Evolutionary conservation across 768 basidiomycete species (phyloP), one percentile per base, ranked within the genome.

Genomic region (Tylopilus cervinicoccineus): DNA sequence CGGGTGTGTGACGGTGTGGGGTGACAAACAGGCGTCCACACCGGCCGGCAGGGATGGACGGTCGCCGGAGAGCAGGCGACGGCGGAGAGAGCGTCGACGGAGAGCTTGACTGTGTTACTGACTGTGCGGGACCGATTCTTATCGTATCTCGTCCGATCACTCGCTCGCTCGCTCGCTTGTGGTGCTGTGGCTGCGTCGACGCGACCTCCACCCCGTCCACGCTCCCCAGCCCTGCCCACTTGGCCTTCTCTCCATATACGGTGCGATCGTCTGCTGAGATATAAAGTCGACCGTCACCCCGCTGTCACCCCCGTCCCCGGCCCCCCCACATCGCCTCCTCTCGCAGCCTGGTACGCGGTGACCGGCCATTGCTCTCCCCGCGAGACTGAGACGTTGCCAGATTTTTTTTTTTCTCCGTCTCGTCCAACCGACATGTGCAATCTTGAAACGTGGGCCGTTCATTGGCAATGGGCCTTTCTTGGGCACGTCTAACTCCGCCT

Each of bases 401-500:
- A 44, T 47, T 22, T 50, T 38, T 36, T n/a, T 37, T 31, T 27
- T 52, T 43, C 47, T 19, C 44, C 56, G 27, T 43, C 52, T 38
- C 31, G 46, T 45, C 27, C 38, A 52, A 45, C 41, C 55, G 33
- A 44, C 53, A 81, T 81, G 79, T 81, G 80, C 67, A 77, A 76
- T 55, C 74, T 78, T 36, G 72, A 75, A 59, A 81, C 81, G 78
- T 81, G 51, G 17, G 50, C 73, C 64, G 52, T 43, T 41, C 42
- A 51, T 47, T 59, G 38, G 50, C 51, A 51, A 29, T 51, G 23
- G n/a, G n/a, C 28, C 52, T 16, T 51, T 46, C 54, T 46, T 62
- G 39, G 47, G 48, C n/a, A 33, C 53, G 38, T 34, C 59, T 66
- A 43, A 68, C 61, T 58, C 54, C 65, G 49, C 48, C 52, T 53